Evolutionary conservation across 305 asterid species (phyloP).

Genomic region (Fraxinus nigra): DNA sequence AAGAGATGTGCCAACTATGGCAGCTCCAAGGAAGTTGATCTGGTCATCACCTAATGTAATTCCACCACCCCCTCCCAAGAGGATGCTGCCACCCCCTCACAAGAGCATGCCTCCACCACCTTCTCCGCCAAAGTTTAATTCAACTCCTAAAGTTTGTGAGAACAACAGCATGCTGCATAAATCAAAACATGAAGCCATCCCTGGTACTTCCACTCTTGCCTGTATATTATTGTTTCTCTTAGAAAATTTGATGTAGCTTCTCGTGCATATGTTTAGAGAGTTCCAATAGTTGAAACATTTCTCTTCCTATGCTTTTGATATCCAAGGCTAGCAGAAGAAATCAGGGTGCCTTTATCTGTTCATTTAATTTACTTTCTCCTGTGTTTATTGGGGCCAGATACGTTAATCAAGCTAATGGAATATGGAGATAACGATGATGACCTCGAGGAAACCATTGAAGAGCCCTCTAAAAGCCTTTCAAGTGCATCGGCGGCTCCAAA

Average conservation of each 20-base stretch:
- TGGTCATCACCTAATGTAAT: slow-evolving; percentile 38
- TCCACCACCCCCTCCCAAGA: slow-evolving; percentile 45
- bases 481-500: slow-evolving; percentile 28
- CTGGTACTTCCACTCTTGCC: slow-evolving; percentile 49
- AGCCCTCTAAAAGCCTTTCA: slow-evolving; percentile 30
- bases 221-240: not conserved
- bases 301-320: not conserved
- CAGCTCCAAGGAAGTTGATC: slow-evolving; percentile 39
- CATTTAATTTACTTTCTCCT: not conserved
- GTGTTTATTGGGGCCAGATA: slow-evolving; percentile 42
- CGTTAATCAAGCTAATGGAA: slow-evolving; percentile 79
- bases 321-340: not conserved
- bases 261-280: not conserved
- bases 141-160: slow-evolving; percentile 33
- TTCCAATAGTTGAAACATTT: not conserved
- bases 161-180: slow-evolving; percentile 27
- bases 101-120: slow-evolving; percentile 28
- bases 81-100: not conserved
- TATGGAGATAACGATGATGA: slow-evolving; percentile 87
- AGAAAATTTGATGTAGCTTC: not conserved
- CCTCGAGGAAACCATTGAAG: slow-evolving; percentile 23
- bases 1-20: slow-evolving; percentile 32
- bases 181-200: slow-evolving; percentile 46
- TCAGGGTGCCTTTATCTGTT: not conserved
- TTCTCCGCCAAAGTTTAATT: slow-evolving; percentile 53